These are phyloP conservation scores for Coemansia sp. DNA, from an alignment of 192 early-diverging fungal genomes.

Conservation along the genomic window DNA sequence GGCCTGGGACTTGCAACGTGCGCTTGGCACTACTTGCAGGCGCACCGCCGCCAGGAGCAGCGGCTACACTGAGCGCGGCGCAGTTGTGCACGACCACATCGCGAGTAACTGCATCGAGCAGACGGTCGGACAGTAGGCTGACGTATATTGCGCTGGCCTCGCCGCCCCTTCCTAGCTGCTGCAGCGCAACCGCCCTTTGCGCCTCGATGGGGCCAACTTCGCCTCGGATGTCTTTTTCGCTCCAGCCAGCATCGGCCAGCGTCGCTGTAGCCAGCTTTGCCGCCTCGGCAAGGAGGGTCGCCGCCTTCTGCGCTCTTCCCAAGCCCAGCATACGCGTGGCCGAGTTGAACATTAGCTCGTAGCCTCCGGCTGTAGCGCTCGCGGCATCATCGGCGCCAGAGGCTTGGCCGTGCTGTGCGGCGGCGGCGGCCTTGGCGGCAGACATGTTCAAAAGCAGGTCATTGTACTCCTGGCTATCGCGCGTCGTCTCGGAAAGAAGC, in stretches of 20 bases:
- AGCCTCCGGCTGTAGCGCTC: background rate
- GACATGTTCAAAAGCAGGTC: constrained; percentile 42
- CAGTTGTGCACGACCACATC: constrained; percentile 34
- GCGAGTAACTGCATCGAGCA: constrained; percentile 21
- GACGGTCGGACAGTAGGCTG: constrained; percentile 7
- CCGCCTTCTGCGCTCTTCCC: constrained; percentile 24
- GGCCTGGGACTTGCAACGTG: constrained; percentile 30
- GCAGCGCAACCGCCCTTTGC: constrained; percentile 40
- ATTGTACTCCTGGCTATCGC: constrained; percentile 15
- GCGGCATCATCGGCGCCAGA: background rate
- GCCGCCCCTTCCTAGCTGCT: constrained; percentile 10
- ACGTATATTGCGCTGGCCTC: constrained; percentile 24
- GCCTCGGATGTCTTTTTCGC: constrained; percentile 29
- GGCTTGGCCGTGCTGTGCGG: constrained; percentile 15
- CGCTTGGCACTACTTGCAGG: constrained; percentile 21
- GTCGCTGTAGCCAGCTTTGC: constrained; percentile 14
- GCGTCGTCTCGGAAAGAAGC: constrained; percentile 17
- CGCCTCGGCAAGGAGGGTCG: constrained; percentile 19
- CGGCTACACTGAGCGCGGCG: background rate
- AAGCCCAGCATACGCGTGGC: constrained; percentile 37
- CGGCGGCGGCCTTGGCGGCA: constrained; percentile 41
- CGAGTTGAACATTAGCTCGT: constrained; percentile 46
- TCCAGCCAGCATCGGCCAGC: constrained; percentile 26
- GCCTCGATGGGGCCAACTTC: constrained; percentile 45
- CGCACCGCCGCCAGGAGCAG: background rate